Conservation (phyloP, 371 early-diverging fungal species). For the Mortierella sp. region DNA sequence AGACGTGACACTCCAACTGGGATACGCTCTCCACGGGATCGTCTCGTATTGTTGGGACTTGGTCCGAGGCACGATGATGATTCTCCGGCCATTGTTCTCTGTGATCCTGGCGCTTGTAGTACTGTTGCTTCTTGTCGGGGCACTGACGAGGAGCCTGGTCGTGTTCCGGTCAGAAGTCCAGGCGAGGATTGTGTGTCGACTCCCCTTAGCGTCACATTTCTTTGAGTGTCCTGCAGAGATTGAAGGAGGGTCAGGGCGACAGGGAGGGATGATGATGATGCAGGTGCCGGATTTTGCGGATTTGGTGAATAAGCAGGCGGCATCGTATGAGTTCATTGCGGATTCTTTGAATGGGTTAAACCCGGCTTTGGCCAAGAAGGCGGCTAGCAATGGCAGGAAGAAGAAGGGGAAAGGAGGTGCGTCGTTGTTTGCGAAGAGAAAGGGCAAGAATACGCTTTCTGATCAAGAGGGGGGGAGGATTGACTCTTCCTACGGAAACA, state of each 20-base stretch:
- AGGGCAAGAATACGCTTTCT: neutral
- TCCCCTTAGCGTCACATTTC: constrained; percentile 15
- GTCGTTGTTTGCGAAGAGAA: neutral
- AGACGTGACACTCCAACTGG: constrained; percentile 19
- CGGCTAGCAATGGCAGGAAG: neutral
- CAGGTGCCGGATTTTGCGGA: constrained; percentile 40
- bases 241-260: neutral
- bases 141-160: constrained; percentile 19
- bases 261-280: neutral
- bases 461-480: neutral
- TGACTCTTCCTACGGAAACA: neutral
- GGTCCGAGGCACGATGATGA: constrained; percentile 17
- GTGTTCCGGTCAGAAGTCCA: constrained; percentile 29
- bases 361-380: neutral
- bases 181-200: constrained; percentile 19
- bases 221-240: constrained; percentile 20
- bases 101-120: constrained; percentile 25
- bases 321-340: constrained; percentile 19
- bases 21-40: constrained; percentile 13
- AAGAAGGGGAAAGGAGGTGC: neutral
- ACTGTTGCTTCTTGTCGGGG: neutral
- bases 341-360: constrained; percentile 27
- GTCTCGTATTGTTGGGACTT: constrained; percentile 26
- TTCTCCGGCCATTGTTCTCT: constrained; percentile 41
- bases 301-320: constrained; percentile 35